A percentile compares a stretch with the other conserved stretches of the same genome.
Evolutionary conservation across 2,329 filamentous ascomycete species (phyloP).

Genomic region (Talaromyces verruculosus): DNA sequence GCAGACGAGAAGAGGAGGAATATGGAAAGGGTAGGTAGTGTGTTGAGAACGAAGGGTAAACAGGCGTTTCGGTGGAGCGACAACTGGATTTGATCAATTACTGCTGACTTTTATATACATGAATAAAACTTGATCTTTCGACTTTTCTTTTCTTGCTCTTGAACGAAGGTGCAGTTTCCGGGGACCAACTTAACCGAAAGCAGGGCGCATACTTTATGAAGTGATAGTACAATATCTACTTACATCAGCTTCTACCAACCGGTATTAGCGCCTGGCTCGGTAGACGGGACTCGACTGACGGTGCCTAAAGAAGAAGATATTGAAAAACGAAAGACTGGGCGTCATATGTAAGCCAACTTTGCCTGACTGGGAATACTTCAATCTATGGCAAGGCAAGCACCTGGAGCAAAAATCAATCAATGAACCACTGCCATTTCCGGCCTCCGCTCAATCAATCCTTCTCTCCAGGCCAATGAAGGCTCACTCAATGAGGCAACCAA

Average conservation of each 20-base stretch:
- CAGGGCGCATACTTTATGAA: not conserved
- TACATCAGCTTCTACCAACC: not conserved
- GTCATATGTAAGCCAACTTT: not conserved
- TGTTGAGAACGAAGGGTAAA: conserved; percentile 26
- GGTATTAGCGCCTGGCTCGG: not conserved
- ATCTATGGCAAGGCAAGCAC: not conserved
- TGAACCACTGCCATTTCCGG: not conserved
- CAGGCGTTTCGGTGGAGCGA: conserved; percentile 34
- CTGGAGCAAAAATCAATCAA: not conserved
- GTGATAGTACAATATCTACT: not conserved
- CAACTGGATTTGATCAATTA: conserved; percentile 25
- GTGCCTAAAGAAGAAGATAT: not conserved
- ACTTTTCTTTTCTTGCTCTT: not conserved
- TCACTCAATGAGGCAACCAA: not conserved
- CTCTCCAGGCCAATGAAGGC: not conserved
- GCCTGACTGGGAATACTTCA: not conserved
- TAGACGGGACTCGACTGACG: not conserved
- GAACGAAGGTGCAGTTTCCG: not conserved
- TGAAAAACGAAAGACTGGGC: not conserved
- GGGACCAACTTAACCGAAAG: not conserved
- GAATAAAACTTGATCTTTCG: not conserved
- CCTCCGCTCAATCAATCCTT: not conserved
- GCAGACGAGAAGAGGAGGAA: conserved; percentile 58
- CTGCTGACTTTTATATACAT: conserved; percentile 1
- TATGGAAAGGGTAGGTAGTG: conserved; percentile 57